Percentiles rank a stretch among this genome's conserved stretches.
Conservation (phyloP, 176 grass and related monocot genomes). For the Carex myosuroides region DNA sequence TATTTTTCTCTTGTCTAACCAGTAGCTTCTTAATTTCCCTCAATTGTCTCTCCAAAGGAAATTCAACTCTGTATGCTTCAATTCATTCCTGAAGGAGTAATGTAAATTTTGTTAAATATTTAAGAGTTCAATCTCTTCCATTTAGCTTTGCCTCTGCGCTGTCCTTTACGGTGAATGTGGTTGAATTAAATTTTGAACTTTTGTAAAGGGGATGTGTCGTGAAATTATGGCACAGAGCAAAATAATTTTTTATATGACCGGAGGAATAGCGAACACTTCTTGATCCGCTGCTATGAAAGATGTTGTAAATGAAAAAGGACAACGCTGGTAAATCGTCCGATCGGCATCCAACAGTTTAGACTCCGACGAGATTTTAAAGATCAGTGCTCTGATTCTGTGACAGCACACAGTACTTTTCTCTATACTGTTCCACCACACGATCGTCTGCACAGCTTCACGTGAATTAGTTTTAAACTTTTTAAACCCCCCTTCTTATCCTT, state of each 20-base stretch:
- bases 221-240: too few species aligned
- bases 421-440: background rate
- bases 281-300: background rate
- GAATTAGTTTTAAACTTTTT: background rate
- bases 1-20: background rate
- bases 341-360: background rate
- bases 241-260: background rate
- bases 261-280: background rate
- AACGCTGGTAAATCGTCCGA: background rate
- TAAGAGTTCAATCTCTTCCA: background rate
- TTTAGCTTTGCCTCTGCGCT: background rate
- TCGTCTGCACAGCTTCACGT: background rate
- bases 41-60: background rate
- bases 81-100: background rate
- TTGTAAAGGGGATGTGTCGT: background rate
- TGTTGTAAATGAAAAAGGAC: too few species aligned
- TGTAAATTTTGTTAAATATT: constrained; percentile 5
- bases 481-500: background rate
- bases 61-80: background rate
- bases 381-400: background rate
- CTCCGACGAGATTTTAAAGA: background rate
- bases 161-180: background rate
- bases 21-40: background rate
- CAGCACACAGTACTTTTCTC: background rate
- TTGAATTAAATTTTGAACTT: background rate